phyloP scores from a whole-genome alignment of 345 rosid genomes.

The Dipteronia dyeriana region DNA sequence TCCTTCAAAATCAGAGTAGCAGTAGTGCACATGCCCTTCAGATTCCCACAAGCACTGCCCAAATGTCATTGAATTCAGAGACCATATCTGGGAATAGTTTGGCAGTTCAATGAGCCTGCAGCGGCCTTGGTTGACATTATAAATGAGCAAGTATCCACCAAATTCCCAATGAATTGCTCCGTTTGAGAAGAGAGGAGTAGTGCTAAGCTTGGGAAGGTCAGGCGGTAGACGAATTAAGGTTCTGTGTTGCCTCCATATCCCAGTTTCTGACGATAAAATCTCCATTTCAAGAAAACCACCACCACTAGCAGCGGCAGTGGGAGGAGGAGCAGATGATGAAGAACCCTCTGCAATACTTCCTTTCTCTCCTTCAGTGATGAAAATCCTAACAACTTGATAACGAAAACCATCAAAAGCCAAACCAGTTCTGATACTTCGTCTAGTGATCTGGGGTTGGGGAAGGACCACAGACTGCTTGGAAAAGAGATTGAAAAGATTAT shows the following conservation, averaged over 20 bases:
- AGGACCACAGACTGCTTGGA: conserved; percentile 19
- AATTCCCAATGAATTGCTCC: conserved; percentile 30
- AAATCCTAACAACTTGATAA: conserved; percentile 28
- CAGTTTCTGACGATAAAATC: conserved; percentile 27
- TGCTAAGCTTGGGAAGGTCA: conserved; percentile 26
- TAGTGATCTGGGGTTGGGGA: conserved; percentile 28
- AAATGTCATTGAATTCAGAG: conserved; percentile 23
- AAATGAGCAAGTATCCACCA: conserved; percentile 26
- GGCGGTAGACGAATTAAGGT: conserved; percentile 16
- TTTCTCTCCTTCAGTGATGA: conserved; percentile 13
- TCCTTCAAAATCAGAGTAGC: conserved; percentile 32
- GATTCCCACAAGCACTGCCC: conserved; percentile 35
- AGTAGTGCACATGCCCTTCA: conserved; percentile 25
- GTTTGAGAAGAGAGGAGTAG: conserved; percentile 20
- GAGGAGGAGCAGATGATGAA: not conserved
- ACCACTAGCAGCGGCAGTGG: not conserved
- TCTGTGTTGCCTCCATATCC: conserved; percentile 11
- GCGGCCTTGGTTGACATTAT: conserved; percentile 10
- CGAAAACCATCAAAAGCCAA: conserved; percentile 27
- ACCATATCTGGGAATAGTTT: conserved; percentile 22
- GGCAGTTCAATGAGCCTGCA: conserved; percentile 26
- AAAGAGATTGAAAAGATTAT: conserved; percentile 14
- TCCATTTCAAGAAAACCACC: conserved; percentile 23
- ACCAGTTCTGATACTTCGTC: conserved; percentile 22
- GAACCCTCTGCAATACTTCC: not conserved